A percentile compares a stretch with the other conserved stretches of the same genome.
Evolutionary conservation across 768 basidiomycete species (phyloP).

Genomic region (Rubroboletus pulcherrimus): DNA sequence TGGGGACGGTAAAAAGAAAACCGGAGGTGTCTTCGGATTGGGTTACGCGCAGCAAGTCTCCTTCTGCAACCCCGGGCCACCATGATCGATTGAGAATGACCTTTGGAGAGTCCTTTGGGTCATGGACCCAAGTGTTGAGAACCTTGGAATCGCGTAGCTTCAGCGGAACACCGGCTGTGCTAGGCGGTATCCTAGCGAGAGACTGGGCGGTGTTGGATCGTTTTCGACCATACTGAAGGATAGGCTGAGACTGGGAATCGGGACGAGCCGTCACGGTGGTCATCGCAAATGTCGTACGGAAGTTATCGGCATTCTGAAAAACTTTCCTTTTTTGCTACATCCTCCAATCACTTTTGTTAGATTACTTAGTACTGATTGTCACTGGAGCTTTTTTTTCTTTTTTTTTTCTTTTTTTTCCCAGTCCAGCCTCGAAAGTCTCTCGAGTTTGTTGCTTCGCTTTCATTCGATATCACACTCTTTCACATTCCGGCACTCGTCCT

Average conservation of each 20-base stretch:
- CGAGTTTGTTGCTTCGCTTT: slow-evolving; percentile 6
- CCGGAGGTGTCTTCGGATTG: slow-evolving; percentile 39
- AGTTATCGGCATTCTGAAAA: too few species aligned
- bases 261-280: slow-evolving; percentile 46
- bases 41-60: slow-evolving; percentile 64
- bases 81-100: slow-evolving; percentile 69
- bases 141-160: slow-evolving; percentile 59
- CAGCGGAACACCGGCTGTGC: slow-evolving; percentile 36
- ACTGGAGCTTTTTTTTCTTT: too few species aligned
- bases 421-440: background rate
- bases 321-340: too few species aligned
- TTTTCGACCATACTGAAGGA: slow-evolving; percentile 50
- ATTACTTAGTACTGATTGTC: too few species aligned
- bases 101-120: slow-evolving; percentile 52
- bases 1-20: slow-evolving; percentile 65
- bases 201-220: slow-evolving; percentile 78
- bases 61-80: slow-evolving; percentile 78
- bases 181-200: slow-evolving; percentile 44
- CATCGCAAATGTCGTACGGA: slow-evolving; percentile 37
- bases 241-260: slow-evolving; percentile 50
- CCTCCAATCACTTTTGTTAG: too few species aligned
- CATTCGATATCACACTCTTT: slow-evolving; percentile 23
- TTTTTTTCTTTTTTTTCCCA: background rate
- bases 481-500: background rate
- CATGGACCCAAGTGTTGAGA: slow-evolving; percentile 74